phyloP scores from a whole-genome alignment of 768 basidiomycete species.

The Paxillus ammoniavirescens region DNA sequence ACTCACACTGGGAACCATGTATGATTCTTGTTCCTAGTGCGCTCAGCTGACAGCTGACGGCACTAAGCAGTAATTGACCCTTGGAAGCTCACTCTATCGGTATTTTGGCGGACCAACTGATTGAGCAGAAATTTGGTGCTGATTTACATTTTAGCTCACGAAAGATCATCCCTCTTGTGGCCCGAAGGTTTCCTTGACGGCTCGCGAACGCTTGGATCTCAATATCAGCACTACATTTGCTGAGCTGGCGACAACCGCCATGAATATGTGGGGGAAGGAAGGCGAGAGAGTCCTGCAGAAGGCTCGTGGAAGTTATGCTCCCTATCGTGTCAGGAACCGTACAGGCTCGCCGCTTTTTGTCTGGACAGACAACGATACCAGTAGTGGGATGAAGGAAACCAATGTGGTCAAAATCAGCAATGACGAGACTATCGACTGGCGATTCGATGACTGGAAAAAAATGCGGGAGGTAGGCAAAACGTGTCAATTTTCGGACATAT shows the following conservation, averaged over 20 bases:
- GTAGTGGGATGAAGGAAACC: conserved; percentile 42
- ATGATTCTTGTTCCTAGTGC: conserved; percentile 25
- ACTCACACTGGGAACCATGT: conserved; percentile 98
- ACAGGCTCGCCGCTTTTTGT: conserved; percentile 84
- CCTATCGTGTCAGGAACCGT: conserved; percentile 88
- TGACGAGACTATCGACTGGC: conserved; percentile 84
- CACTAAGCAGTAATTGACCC: conserved; percentile 79
- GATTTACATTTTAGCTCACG: conserved; percentile 40
- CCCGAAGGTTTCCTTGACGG: conserved; percentile 59
- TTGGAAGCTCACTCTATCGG: conserved; percentile 82
- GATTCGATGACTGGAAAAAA: conserved; percentile 95
- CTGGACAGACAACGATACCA: conserved; percentile 79
- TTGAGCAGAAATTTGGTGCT: conserved; percentile 11
- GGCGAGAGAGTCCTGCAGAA: conserved; percentile 69
- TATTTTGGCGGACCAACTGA: conserved; percentile 28
- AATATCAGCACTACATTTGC: conserved; percentile 91
- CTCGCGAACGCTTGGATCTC: conserved; percentile 83
- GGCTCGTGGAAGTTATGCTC: conserved; percentile 85
- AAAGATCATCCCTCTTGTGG: conserved; percentile 52
- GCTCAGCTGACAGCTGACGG: conserved; percentile 10
- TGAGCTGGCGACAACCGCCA: conserved; percentile 74
- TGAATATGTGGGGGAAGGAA: conserved; percentile 74
- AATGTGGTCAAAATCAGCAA: conserved; percentile 63
- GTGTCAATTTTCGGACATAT: not conserved
- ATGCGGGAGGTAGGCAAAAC: conserved; percentile 74